These are phyloP conservation scores for Colletotrichum neosansevieriae DNA, from an alignment of 2,329 filamentous ascomycete species.

Conservation along the genomic window DNA sequence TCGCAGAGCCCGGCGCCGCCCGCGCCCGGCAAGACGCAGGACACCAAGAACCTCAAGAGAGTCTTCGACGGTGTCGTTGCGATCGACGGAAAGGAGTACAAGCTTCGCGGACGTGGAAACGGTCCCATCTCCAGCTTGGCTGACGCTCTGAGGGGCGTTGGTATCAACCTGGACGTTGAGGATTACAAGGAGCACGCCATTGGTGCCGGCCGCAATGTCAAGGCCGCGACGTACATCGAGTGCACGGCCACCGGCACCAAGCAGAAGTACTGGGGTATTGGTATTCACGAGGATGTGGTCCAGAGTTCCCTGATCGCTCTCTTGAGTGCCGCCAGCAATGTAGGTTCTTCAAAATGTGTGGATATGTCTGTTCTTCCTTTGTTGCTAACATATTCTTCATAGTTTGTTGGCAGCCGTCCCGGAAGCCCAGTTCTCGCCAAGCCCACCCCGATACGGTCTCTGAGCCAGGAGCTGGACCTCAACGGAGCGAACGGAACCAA, in stretches of 20 bases:
- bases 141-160: conserved; percentile 81
- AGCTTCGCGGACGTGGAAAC: conserved; percentile 84
- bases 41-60: conserved; percentile 82
- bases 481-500: conserved; percentile 45
- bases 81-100: conserved; percentile 84
- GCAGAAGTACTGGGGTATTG: conserved; percentile 88
- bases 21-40: conserved; percentile 76
- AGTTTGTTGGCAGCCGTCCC: conserved; percentile 81
- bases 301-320: conserved; percentile 90
- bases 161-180: conserved; percentile 88
- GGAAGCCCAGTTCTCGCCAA: conserved; percentile 71
- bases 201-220: conserved; percentile 82
- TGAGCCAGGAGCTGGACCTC: conserved; percentile 48
- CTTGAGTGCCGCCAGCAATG: conserved; percentile 86
- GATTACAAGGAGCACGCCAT: conserved; percentile 98
- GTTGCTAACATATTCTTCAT: no score
- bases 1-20: conserved; percentile 79
- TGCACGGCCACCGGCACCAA: conserved; percentile 77
- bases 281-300: conserved; percentile 92
- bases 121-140: conserved; percentile 92
- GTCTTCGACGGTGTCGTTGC: conserved; percentile 87
- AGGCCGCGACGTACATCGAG: conserved; percentile 96
- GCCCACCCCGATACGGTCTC: conserved; percentile 50
- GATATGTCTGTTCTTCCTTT: conserved; percentile 13
- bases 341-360: conserved; percentile 60